Conservation (phyloP, 2,329 filamentous ascomycete genomes). For the Sclerotiophoma versabilis region DNA sequence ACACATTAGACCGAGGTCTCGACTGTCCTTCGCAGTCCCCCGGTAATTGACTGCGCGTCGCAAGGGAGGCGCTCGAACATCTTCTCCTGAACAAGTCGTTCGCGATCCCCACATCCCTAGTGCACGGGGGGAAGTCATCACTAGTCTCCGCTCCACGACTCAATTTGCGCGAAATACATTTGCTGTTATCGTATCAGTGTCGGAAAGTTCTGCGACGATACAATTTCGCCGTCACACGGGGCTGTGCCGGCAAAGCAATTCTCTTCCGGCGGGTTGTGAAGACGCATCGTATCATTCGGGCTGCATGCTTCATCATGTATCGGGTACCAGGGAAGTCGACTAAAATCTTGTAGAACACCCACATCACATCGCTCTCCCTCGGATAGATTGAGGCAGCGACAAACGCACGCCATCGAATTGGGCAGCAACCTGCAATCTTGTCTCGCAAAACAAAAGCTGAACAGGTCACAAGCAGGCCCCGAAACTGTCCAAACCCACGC, state of each 20-base stretch:
- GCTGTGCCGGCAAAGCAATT: background rate
- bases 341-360: background rate
- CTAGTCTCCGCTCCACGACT: constrained; percentile 30
- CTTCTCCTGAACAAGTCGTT: constrained; percentile 13
- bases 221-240: background rate
- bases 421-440: constrained; percentile 9
- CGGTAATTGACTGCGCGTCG: constrained; percentile 33
- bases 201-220: constrained; percentile 17
- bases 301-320: background rate
- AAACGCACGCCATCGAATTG: constrained; percentile 9
- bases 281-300: background rate
- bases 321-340: background rate
- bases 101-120: constrained; percentile 26
- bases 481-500: constrained; percentile 4
- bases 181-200: constrained; percentile 22
- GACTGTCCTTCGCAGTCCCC: constrained; percentile 31
- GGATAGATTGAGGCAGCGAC: constrained; percentile 5
- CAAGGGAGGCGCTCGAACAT: constrained; percentile 14
- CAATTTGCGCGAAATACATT: constrained; percentile 29
- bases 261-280: background rate
- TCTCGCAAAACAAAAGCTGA: constrained; percentile 6
- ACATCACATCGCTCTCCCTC: background rate
- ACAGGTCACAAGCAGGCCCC: constrained; percentile 6
- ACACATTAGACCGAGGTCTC: constrained; percentile 25
- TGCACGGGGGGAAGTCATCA: constrained; percentile 39